Conservation (phyloP, 495 filamentous ascomycete genomes). For the Talaromyces wortmannii region DNA sequence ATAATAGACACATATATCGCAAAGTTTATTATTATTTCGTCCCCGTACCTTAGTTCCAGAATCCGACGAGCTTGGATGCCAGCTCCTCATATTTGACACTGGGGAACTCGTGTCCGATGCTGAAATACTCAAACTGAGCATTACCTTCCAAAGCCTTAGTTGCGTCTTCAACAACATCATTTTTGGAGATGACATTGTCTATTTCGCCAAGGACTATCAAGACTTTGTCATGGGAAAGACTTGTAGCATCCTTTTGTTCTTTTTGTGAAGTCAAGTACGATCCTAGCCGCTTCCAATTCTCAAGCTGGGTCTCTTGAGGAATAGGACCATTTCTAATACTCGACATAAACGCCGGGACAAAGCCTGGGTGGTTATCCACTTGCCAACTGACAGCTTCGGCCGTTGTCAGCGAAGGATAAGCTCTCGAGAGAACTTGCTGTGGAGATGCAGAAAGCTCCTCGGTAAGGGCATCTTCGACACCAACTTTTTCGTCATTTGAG, state of each 20-base stretch:
- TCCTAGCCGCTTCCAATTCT: conserved; percentile 53
- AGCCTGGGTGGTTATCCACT: conserved; percentile 45
- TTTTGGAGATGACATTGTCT: conserved; percentile 46
- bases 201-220: conserved; percentile 46
- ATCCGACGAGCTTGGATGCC: conserved; percentile 33
- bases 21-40: background rate
- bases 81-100: conserved; percentile 47
- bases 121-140: conserved; percentile 36
- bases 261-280: conserved; percentile 35
- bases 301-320: conserved; percentile 32
- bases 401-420: conserved; percentile 36
- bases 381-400: conserved; percentile 48
- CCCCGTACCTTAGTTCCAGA: conserved; percentile 19
- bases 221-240: conserved; percentile 41
- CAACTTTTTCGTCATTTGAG: conserved; percentile 22
- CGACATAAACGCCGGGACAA: conserved; percentile 50
- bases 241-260: conserved; percentile 9
- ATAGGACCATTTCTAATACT: conserved; percentile 53
- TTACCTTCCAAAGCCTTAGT: conserved; percentile 41
- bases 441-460: conserved; percentile 32
- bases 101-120: conserved; percentile 53
- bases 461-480: conserved; percentile 26
- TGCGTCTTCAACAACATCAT: conserved; percentile 52
- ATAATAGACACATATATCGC: background rate
- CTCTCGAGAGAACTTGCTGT: conserved; percentile 36